Percentiles rank a stretch among this genome's conserved stretches.
These are phyloP conservation scores for Cichorium intybus DNA, from an alignment of 140 eudicot genomes.

Conservation along the genomic window DNA sequence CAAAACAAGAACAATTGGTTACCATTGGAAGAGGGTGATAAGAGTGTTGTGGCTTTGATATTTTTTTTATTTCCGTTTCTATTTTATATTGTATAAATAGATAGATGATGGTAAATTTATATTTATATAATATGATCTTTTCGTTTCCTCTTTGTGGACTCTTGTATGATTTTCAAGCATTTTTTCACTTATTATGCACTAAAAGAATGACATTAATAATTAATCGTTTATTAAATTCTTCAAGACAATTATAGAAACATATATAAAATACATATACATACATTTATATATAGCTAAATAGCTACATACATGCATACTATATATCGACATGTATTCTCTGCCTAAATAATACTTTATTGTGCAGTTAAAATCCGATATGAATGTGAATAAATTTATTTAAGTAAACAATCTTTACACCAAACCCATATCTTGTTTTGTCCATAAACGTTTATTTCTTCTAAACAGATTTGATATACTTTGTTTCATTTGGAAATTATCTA, in stretches of 20 bases:
- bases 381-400: too few species aligned
- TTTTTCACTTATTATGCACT: not conserved
- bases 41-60: not conserved
- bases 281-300: too few species aligned
- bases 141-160: not conserved
- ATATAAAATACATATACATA: too few species aligned
- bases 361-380: too few species aligned
- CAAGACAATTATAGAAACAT: too few species aligned
- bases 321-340: too few species aligned
- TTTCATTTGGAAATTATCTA: not conserved
- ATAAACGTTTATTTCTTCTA: not conserved
- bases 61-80: not conserved
- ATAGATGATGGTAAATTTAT: constrained; percentile 1
- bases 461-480: not conserved
- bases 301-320: too few species aligned
- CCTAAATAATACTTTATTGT: too few species aligned
- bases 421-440: too few species aligned
- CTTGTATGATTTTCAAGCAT: not conserved
- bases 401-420: too few species aligned
- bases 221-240: too few species aligned
- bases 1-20: not conserved
- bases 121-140: constrained; percentile 11
- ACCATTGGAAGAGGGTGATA: constrained; percentile 9
- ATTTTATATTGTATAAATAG: constrained; percentile 18
- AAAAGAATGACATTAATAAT: not conserved